A percentile compares a stretch with the other conserved stretches of the same genome.
These are phyloP conservation scores for Ophiognomonia clavigignenti-juglandacearum DNA, from an alignment of 2,329 filamentous ascomycete species.

Conservation along the genomic window DNA sequence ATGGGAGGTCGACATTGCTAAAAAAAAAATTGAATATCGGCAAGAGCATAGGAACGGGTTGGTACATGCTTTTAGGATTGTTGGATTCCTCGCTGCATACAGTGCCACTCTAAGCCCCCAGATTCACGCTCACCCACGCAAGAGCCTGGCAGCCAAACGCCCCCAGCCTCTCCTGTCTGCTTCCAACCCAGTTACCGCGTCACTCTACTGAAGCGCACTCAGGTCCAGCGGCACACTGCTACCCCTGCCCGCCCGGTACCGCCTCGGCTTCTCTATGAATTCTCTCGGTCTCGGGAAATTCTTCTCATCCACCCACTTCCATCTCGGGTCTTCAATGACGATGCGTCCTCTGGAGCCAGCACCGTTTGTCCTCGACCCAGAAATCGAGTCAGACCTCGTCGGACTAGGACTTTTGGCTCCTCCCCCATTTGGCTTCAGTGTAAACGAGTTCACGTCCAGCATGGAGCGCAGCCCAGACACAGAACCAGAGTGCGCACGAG, in stretches of 20 bases:
- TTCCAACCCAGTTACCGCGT: neutral
- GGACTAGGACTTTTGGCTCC: constrained; percentile 41
- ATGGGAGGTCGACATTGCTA: no score
- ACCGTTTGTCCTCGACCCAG: constrained; percentile 23
- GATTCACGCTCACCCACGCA: neutral
- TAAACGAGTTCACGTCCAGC: constrained; percentile 74
- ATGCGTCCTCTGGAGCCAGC: constrained; percentile 35
- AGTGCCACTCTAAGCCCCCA: neutral
- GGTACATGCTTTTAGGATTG: no score
- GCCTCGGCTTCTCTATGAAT: constrained; percentile 68
- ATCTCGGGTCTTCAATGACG: constrained; percentile 71
- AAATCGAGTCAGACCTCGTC: constrained; percentile 30
- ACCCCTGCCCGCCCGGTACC: constrained; percentile 84
- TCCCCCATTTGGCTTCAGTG: constrained; percentile 59
- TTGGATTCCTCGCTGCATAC: neutral
- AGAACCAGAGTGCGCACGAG: constrained; percentile 27
- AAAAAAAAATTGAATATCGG: no score
- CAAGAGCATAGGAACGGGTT: no score
- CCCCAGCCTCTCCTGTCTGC: no score
- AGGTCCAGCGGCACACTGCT: constrained; percentile 92
- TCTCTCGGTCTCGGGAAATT: constrained; percentile 80
- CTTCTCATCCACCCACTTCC: constrained; percentile 80
- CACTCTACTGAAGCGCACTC: constrained; percentile 41
- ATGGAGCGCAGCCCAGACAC: constrained; percentile 54
- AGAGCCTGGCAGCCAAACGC: no score